A percentile compares a stretch with the other conserved stretches of the same genome.
These are phyloP conservation scores for Morella rubra DNA, from an alignment of 306 rosid genomes.

Conservation along the genomic window DNA sequence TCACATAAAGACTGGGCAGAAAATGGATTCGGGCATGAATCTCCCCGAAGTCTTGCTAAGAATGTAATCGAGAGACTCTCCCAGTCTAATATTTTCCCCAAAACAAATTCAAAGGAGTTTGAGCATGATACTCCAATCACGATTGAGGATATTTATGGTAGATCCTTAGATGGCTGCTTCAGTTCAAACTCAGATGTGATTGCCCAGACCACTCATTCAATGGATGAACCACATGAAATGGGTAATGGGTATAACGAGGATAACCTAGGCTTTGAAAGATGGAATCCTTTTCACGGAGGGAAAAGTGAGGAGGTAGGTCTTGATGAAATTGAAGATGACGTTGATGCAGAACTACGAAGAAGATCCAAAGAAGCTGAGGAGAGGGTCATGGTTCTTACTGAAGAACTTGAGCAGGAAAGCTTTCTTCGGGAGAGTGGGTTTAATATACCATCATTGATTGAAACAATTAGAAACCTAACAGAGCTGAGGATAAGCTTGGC, in stretches of 20 bases:
- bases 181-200: conserved; percentile 49
- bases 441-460: conserved; percentile 61
- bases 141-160: conserved; percentile 67
- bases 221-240: conserved; percentile 47
- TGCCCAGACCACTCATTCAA: conserved; percentile 38
- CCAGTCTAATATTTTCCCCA: conserved; percentile 50
- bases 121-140: conserved; percentile 65
- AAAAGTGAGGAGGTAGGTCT: conserved; percentile 35
- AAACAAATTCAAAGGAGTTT: conserved; percentile 43
- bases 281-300: conserved; percentile 21
- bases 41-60: conserved; percentile 82
- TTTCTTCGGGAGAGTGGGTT: conserved; percentile 55
- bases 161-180: conserved; percentile 47
- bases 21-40: conserved; percentile 66
- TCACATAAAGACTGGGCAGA: conserved; percentile 69
- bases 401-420: conserved; percentile 65
- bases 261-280: conserved; percentile 31
- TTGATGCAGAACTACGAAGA: conserved; percentile 58
- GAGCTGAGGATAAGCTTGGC: conserved; percentile 76
- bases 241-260: conserved; percentile 44
- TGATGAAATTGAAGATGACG: conserved; percentile 52
- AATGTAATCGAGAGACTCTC: conserved; percentile 87
- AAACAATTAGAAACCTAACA: conserved; percentile 53
- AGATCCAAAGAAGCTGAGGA: conserved; percentile 77
- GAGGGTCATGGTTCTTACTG: conserved; percentile 61